Evolutionary conservation across 2,329 filamentous ascomycete species (phyloP).

Genomic region (Penicillium concentricum): DNA sequence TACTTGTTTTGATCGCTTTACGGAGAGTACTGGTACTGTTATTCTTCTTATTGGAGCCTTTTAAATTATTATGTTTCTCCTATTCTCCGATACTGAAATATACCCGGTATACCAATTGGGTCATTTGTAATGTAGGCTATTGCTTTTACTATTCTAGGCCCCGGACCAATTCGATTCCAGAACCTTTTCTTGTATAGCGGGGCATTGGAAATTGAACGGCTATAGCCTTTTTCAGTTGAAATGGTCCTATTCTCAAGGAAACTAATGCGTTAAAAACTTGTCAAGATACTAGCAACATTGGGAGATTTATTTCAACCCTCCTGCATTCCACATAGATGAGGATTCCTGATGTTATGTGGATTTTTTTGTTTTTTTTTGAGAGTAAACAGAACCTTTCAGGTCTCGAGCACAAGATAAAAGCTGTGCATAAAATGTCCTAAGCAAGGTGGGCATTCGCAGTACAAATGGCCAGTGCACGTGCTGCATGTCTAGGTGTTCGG

Average conservation of each 20-base stretch:
- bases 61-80: not conserved
- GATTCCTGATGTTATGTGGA: too few relatives aligned
- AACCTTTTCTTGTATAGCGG: not conserved
- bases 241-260: not conserved
- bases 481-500: not conserved
- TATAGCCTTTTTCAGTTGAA: not conserved
- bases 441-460: too few relatives aligned
- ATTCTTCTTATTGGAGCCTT: not conserved
- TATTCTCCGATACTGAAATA: not conserved
- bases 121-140: not conserved
- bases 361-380: not conserved
- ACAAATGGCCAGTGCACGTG: not conserved
- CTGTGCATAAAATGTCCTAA: too few relatives aligned
- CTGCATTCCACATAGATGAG: too few relatives aligned
- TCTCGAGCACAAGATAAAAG: not conserved
- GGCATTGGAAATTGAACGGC: conserved; percentile 3
- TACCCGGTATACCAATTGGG: not conserved
- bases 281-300: not conserved
- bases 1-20: not conserved
- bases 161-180: not conserved
- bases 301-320: not conserved
- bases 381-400: too few relatives aligned
- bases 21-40: too few relatives aligned
- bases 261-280: not conserved
- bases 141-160: conserved; percentile 5